A percentile compares a stretch with the other conserved stretches of the same genome.
phyloP scores from a whole-genome alignment of 345 rosid genomes.

The Psidium guajava region DNA sequence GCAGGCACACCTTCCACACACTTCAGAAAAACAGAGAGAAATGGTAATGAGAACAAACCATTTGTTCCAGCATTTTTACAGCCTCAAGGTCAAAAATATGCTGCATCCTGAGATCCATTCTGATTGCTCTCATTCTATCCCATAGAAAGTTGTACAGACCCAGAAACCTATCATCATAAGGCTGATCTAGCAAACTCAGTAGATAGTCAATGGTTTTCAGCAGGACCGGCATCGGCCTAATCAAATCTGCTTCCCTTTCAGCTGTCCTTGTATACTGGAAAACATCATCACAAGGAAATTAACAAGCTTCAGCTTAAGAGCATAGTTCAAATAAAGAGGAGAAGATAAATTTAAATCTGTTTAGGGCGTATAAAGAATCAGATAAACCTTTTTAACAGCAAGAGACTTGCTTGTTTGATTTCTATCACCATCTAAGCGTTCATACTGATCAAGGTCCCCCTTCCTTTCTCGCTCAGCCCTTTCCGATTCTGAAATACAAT shows the following conservation, averaged over 20 bases:
- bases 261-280: constrained; percentile 86
- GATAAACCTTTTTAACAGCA: constrained; percentile 78
- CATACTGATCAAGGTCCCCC: constrained; percentile 94
- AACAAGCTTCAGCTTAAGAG: background rate
- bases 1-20: background rate
- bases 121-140: constrained; percentile 98
- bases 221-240: constrained; percentile 86
- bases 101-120: constrained; percentile 97
- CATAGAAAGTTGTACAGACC: constrained; percentile 87
- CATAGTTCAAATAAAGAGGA: background rate
- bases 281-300: background rate
- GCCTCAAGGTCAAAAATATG: constrained; percentile 80
- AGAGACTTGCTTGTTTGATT: constrained; percentile 75
- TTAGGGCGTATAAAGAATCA: background rate
- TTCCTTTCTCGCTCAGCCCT: constrained; percentile 92
- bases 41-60: constrained; percentile 39
- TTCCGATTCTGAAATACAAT: constrained; percentile 56
- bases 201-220: constrained; percentile 72
- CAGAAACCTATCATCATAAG: constrained; percentile 69
- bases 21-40: background rate
- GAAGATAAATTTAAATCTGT: background rate
- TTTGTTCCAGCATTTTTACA: constrained; percentile 86
- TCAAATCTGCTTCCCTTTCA: constrained; percentile 83
- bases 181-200: constrained; percentile 77
- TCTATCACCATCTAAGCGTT: constrained; percentile 90